Evolutionary conservation across 768 basidiomycete species (phyloP), one percentile per base, ranked within the genome.

Genomic region (Pleurotus sapidus): DNA sequence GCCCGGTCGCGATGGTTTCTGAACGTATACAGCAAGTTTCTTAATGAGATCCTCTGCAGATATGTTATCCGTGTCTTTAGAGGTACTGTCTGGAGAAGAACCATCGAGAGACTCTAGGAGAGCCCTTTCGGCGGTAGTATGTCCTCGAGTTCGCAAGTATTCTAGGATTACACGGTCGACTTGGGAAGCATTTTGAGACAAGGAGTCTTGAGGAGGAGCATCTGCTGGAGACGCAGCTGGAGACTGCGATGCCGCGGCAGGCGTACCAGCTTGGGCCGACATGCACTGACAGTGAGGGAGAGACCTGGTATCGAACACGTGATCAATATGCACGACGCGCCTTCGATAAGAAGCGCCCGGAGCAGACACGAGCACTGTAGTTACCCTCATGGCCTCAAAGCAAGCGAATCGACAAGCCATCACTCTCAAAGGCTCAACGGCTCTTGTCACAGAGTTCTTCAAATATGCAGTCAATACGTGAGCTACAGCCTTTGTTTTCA

Each of bases 381-480:
- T 45, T 42, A 50, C 14, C 46, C n/a, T 24, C 39, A 53, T 47
- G 46, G 37, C 23, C 30, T 30, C 66, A 27, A 82, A 75, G 63
- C 81, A 82, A 71, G 77, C 78, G 38, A 79, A 76, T 38, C 84
- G 84, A 43, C 88, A 91, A 60, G 86, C 89, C 3, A 96, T 98
- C 63, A 95, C 93, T 0, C 88, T 99, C 72, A 97, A 98, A 67
- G 97, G 97, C 2, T 96, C 94, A 0, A 93, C 94, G 2, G 81
- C 85, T 40, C 81, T 98, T 17, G 96, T 98, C 57, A 96, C 94
- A 0, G 97, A 99, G 65, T 98, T 99, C 80, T 98, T 99, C 81
- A 98, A 98, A 76, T 98, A 95, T 72, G 91, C 93, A n/a, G 93
- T 94, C 63, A 97, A 97, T 77, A 95, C 90, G 94, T 95, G 66